Base-by-base conservation (phyloP, 2,329 filamentous ascomycete genomes). In the Hawksworthiomyces lignivorus region DNA sequence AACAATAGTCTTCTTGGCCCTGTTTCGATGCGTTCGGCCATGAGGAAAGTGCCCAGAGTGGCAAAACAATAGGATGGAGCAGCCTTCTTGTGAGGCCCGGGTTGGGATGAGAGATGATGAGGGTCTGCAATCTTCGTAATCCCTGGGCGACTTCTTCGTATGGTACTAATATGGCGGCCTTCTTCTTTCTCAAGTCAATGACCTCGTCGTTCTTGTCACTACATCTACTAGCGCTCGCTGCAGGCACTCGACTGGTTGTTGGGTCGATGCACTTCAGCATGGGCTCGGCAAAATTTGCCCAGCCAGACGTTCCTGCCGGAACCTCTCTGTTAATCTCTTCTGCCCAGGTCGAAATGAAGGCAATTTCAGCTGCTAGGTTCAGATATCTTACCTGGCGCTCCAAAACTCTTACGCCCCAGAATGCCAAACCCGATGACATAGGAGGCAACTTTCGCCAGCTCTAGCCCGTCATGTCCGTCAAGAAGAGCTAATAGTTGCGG, bases 361-460 rank as follows among this genome's bases (percentile, higher is more conserved):
- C n/a, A n/a, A n/a, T n/a, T n/a, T n/a, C n/a, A n/a, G n/a, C n/a
- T n/a, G n/a, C n/a, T n/a, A n/a, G n/a, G n/a, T n/a, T n/a, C n/a
- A n/a, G n/a, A n/a, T n/a, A n/a, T n/a, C 49, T 50, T 65, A 61
- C 78, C 79, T 36, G 80, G 80, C 7, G 80, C 78, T 10, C 82
- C 82, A 38, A 70, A 76, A 20, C 72, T 65, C 52, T 70, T 80
- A 44, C 72, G 75, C 3, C 79, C 81, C 8, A 87, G 57, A 15
- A 87, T 76, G 0, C 82, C 81, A 52, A 76, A 82, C 2, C 76
- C 76, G 48, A 82, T 77, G 15, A 82, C 69, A 50, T 79, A 79
- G 0, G 75, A 68, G 10, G 76, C 74, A 10, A 71, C 77, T 53
- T 69, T 76, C 36, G 69, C 68, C 42, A 82, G 62, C 48, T 80